phyloP scores from a whole-genome alignment of 805 yeast genomes.

The Kluyveromyces starmeri region DNA sequence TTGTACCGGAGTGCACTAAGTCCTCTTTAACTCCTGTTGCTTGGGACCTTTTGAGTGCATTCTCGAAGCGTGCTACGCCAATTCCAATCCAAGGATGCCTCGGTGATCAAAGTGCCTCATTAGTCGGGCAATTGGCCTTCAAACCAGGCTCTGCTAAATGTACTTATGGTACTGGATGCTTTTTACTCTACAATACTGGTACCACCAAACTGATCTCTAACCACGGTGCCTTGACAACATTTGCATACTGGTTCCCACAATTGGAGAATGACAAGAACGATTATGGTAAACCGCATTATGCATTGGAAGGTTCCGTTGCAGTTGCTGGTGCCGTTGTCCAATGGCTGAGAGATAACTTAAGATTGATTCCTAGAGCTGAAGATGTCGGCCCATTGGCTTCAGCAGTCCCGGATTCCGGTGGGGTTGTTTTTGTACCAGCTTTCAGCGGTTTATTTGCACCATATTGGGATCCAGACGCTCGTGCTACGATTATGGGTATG shows the following conservation, averaged over 20 bases:
- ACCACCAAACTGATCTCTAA: constrained; percentile 55
- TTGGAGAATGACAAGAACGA: constrained; percentile 35
- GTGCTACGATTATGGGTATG: constrained; percentile 89
- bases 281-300: constrained; percentile 60
- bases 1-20: constrained; percentile 46
- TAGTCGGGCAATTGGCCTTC: constrained; percentile 87
- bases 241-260: constrained; percentile 83
- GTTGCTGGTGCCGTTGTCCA: constrained; percentile 93
- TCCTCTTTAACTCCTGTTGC: constrained; percentile 44
- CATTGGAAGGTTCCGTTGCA: constrained; percentile 91
- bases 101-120: constrained; percentile 90
- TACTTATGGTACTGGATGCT: constrained; percentile 95
- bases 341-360: constrained; percentile 88
- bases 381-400: constrained; percentile 89
- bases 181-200: constrained; percentile 84
- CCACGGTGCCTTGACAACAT: constrained; percentile 81
- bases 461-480: constrained; percentile 87
- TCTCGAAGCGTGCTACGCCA: constrained; percentile 41
- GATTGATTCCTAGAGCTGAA: constrained; percentile 67
- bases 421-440: constrained; percentile 92
- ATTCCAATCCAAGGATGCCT: constrained; percentile 82
- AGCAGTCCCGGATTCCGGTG: constrained; percentile 73
- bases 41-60: constrained; percentile 44
- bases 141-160: constrained; percentile 82
- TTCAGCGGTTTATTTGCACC: constrained; percentile 93